Percentiles rank a stretch among this genome's conserved stretches.
These are phyloP conservation scores for Pseudomassariella vexata DNA, from an alignment of 2,329 filamentous ascomycete genomes.

Conservation along the genomic window DNA sequence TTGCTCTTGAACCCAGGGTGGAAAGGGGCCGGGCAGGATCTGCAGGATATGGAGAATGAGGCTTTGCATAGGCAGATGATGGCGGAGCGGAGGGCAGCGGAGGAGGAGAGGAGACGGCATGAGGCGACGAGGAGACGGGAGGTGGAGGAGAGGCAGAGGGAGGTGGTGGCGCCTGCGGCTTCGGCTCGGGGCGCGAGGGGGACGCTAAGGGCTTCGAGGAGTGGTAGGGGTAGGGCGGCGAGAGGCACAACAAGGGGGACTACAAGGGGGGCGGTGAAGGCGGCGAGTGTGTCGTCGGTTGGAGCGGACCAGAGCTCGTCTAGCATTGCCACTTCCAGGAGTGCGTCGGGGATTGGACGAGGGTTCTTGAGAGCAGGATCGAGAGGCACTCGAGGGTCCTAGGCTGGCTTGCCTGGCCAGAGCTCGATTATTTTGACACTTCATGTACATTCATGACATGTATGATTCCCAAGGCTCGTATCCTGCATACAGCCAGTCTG, in stretches of 20 bases:
- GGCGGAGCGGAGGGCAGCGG: conserved; percentile 67
- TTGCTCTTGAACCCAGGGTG: conserved; percentile 82
- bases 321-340: conserved; percentile 24
- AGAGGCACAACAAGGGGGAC: conserved; percentile 7
- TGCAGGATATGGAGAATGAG: conserved; percentile 82
- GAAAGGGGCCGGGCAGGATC: conserved; percentile 82
- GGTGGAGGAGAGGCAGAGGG: conserved; percentile 49
- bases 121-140: conserved; percentile 60
- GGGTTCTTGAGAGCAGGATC: conserved; percentile 45
- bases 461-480: conserved; percentile 23
- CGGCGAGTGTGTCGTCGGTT: conserved; percentile 19
- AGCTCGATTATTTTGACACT: conserved; percentile 1
- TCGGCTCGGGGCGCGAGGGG: too few relatives aligned
- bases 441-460: conserved; percentile 7
- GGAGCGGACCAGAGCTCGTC: conserved; percentile 21
- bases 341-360: conserved; percentile 37
- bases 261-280: conserved; percentile 4
- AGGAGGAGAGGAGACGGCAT: conserved; percentile 73
- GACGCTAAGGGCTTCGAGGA: conserved; percentile 5
- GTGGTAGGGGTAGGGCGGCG: conserved; percentile 8
- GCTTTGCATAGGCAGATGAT: conserved; percentile 67
- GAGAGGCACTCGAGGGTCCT: conserved; percentile 39
- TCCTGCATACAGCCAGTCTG: neutral
- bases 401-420: too few relatives aligned
- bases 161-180: conserved; percentile 20